These are phyloP conservation scores for Globisporangium solare DNA, from an alignment of 352 stramenopile species.

Conservation along the genomic window DNA sequence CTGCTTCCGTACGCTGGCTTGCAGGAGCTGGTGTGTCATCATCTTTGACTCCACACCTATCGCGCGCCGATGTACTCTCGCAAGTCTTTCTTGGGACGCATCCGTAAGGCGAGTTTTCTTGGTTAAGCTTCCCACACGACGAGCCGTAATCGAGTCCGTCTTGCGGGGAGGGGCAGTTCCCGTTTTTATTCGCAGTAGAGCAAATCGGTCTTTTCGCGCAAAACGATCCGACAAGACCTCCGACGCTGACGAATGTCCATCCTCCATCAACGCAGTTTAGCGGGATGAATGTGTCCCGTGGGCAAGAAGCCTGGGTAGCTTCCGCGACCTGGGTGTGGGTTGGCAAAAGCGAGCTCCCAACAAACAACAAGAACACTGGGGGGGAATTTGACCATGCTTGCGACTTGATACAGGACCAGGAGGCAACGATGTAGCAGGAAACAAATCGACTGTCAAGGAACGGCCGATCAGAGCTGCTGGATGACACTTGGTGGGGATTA, in stretches of 20 bases:
- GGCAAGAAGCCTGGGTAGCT: neutral
- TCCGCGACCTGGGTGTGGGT: neutral
- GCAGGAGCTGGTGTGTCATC: neutral
- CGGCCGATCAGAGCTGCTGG: constrained; percentile 1
- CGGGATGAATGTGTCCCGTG: neutral
- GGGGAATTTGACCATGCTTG: constrained; percentile 2
- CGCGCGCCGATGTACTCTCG: neutral
- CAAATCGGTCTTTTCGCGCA: constrained; percentile 2
- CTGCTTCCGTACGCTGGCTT: neutral
- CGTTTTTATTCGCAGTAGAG: neutral
- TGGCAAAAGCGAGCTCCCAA: neutral
- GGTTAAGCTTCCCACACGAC: neutral
- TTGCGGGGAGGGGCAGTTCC: constrained; percentile 1
- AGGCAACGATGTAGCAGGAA: neutral
- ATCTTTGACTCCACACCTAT: constrained; percentile 1
- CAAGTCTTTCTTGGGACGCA: constrained; percentile 1
- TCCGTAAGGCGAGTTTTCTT: neutral
- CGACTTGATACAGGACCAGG: neutral
- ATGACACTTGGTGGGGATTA: constrained; percentile 5
- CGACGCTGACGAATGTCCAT: neutral
- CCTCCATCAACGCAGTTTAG: neutral
- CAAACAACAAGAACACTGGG: neutral
- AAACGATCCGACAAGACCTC: neutral
- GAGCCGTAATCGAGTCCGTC: constrained; percentile 4
- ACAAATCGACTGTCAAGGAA: neutral